Evolutionary conservation across 768 basidiomycete species (phyloP).

Genomic region (Auricularia cornea): DNA sequence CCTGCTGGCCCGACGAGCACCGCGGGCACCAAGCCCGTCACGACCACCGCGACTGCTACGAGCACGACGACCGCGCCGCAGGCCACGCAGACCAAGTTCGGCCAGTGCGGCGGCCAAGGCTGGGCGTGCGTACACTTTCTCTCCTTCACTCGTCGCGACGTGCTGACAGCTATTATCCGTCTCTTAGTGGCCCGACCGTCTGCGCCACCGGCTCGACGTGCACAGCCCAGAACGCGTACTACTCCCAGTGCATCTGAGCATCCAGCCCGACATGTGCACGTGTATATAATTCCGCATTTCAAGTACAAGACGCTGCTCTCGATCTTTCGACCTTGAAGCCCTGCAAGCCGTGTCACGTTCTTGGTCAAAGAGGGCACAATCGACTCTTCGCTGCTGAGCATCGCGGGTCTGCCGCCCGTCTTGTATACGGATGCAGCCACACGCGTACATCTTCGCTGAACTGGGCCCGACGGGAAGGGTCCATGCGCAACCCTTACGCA

Average conservation of each 20-base stretch:
- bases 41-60: constrained; percentile 1
- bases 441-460: too few species aligned
- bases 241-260: constrained; percentile 6
- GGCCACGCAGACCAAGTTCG: constrained; percentile 7
- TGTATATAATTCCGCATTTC: neutral
- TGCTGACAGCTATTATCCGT: neutral
- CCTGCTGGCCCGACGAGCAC: neutral
- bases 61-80: constrained; percentile 4
- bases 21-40: neutral
- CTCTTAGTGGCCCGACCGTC: constrained; percentile 5
- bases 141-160: neutral
- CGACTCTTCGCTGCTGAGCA: too few species aligned
- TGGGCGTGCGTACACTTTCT: neutral
- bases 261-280: neutral
- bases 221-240: constrained; percentile 6
- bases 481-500: too few species aligned
- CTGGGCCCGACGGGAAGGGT: too few species aligned
- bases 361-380: too few species aligned
- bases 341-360: too few species aligned
- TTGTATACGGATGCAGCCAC: too few species aligned
- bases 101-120: constrained; percentile 5
- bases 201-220: constrained; percentile 9
- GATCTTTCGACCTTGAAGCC: too few species aligned
- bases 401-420: too few species aligned
- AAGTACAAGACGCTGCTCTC: too few species aligned